Conservation (phyloP, 257 asterid genomes). For the Solanum corneliomulleri region DNA sequence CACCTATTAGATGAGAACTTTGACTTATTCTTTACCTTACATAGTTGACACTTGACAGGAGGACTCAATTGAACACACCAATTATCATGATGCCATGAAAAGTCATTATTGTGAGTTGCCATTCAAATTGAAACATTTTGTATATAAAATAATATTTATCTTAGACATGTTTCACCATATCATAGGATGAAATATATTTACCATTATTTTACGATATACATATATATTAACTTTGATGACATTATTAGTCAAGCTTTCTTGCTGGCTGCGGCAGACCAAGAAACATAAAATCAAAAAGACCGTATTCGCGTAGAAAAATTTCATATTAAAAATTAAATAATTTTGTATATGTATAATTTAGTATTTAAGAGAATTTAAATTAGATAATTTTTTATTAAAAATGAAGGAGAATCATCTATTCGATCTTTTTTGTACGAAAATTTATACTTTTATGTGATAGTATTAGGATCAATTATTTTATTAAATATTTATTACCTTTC, state of each 20-base stretch:
- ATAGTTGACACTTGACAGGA: not conserved
- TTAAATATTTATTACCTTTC: not conserved
- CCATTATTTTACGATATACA: not conserved
- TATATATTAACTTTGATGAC: not conserved
- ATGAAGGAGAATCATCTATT: accelerated
- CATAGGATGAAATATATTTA: not conserved
- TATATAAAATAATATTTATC: not conserved
- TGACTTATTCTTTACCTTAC: not conserved
- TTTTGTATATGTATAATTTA: not conserved
- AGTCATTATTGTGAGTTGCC: not conserved
- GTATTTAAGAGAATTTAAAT: accelerated
- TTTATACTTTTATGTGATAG: too few relatives aligned
- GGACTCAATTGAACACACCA: not conserved
- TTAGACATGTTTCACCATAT: not conserved
- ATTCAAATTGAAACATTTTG: not conserved
- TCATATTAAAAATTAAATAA: too few relatives aligned
- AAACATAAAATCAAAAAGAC: not conserved
- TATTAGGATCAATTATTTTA: too few relatives aligned
- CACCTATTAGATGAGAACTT: not conserved
- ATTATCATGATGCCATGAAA: not conserved
- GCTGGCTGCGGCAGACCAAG: not conserved
- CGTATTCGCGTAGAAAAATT: accelerated
- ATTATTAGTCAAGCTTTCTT: not conserved
- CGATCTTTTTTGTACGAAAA: too few relatives aligned
- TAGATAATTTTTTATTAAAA: accelerated